Evolutionary conservation across 768 basidiomycete genomes (phyloP).

Genomic region (Lactarius psammicola): DNA sequence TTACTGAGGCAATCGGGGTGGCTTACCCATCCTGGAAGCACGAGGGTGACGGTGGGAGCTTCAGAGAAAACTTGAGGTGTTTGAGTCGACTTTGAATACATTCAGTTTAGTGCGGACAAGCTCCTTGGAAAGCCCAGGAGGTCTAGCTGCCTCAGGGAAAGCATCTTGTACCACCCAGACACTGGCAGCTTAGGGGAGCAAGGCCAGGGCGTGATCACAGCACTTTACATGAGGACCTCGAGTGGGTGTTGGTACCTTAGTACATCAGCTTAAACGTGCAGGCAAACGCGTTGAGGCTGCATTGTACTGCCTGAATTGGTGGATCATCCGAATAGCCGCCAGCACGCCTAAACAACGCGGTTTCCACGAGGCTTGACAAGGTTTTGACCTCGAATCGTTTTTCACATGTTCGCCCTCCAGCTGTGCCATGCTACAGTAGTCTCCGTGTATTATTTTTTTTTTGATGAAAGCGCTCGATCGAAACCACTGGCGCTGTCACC

Average conservation of each 20-base stretch:
- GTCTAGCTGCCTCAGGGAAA: background rate
- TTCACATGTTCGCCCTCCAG: background rate
- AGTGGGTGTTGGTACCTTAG: background rate
- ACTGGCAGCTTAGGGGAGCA: constrained; percentile 3
- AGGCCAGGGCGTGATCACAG: background rate
- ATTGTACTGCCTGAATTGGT: background rate
- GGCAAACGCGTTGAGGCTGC: constrained; percentile 18
- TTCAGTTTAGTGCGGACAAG: background rate
- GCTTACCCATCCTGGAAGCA: constrained; percentile 24
- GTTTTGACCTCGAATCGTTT: background rate
- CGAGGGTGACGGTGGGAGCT: constrained; percentile 9
- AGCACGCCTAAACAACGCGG: constrained; percentile 8
- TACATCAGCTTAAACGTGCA: constrained; percentile 10
- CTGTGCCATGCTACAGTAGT: background rate
- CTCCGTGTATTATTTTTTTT: background rate
- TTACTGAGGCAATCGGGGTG: background rate
- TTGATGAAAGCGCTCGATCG: constrained; percentile 3
- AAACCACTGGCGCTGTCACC: background rate
- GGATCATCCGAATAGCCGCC: background rate
- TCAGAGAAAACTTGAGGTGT: constrained; percentile 24
- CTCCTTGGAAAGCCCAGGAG: constrained; percentile 11
- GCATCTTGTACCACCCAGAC: constrained; percentile 15
- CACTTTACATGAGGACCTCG: background rate
- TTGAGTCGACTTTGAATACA: constrained; percentile 10
- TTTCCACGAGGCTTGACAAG: background rate